Evolutionary conservation across 257 asterid genomes (phyloP), one percentile per base, ranked within the genome.

Genomic region (Solanum sitiens): DNA sequence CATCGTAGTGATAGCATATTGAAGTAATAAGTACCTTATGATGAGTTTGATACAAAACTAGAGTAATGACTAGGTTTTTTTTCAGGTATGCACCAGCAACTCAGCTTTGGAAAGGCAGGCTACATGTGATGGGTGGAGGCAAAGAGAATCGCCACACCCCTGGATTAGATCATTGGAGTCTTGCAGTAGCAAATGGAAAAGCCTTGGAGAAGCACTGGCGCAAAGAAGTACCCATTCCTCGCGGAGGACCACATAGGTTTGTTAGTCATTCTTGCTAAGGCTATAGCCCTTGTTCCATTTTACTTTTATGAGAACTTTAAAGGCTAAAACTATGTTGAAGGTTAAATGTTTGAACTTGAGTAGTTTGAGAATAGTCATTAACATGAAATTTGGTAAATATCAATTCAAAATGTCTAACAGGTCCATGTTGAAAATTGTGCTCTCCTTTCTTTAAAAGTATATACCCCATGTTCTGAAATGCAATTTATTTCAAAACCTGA

Each of bases 1-100:
- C 39, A 79, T 9, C 3, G 4, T 77, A 77, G 63, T 14, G 63
- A 79, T 45, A 47, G 9, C 39, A 80, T 47, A 30, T 80, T 30
- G 68, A 80, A 80, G 44, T 45, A 27, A 80, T 47, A 18, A 47
- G 35, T 27, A 47, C 44, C 39, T 47, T 30, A 47, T 15, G 87
- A 71, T 68, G 68, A 70, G 50, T 40, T n/a, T 86, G 2, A 70
- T 86, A 56, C 8, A 68, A 86, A 85, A 15, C 63, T 45, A 67
- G 75, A n/a, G 67, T 11, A 21, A 35, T 70, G 44, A 70, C 70
- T 44, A 44, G 71, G 45, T 44, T 39, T 63, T 61, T 61, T 85
- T 90, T 90, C 91, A 95, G 98, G 94, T 95, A 95, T 93, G 97
- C 98, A 87, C 94, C 97, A 47, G 97, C 98, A 86, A 94, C 98